A percentile compares a stretch with the other conserved stretches of the same genome.
These are phyloP conservation scores for Mychonastes homosphaera DNA, from an alignment of 139 green algal species.

Conservation along the genomic window DNA sequence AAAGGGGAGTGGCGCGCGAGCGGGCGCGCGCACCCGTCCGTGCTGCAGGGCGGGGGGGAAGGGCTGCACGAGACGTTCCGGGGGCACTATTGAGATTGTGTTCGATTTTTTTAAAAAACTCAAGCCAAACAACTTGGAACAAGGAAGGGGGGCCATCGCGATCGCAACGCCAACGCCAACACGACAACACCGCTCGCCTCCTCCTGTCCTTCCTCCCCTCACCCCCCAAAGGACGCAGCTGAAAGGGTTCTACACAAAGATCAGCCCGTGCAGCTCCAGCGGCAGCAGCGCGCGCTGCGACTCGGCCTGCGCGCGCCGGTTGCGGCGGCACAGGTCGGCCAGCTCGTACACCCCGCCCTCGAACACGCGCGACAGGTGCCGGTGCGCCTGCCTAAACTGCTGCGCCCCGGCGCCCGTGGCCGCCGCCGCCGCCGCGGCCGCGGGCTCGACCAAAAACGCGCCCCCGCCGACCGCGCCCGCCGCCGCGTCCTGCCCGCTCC, in stretches of 20 bases:
- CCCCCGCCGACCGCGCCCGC: constrained; percentile 34
- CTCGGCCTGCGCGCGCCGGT: constrained; percentile 28
- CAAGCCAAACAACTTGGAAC: too few relatives aligned
- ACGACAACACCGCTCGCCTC: too few relatives aligned
- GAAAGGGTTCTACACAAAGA: too few relatives aligned
- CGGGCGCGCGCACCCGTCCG: constrained; percentile 40
- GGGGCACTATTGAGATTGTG: too few relatives aligned
- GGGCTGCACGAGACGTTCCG: constrained; percentile 46
- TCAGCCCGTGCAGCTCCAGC: constrained; percentile 29
- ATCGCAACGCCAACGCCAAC: too few relatives aligned
- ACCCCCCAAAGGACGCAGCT: too few relatives aligned
- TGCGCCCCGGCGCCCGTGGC: constrained; percentile 15
- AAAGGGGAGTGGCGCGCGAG: constrained; percentile 42
- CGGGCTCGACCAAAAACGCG: constrained; percentile 19
- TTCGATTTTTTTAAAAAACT: too few relatives aligned
- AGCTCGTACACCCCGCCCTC: constrained; percentile 48
- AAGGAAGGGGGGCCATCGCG: too few relatives aligned
- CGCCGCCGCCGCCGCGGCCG: constrained; percentile 4
- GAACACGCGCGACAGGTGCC: constrained; percentile 8
- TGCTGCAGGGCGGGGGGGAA: constrained; percentile 25
- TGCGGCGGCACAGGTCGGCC: constrained; percentile 52
- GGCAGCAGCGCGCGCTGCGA: constrained; percentile 52
- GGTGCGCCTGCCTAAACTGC: background rate
- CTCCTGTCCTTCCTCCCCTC: too few relatives aligned
- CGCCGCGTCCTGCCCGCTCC: constrained; percentile 23